Percentiles rank a stretch among this genome's conserved stretches.
Conservation (phyloP, 495 filamentous ascomycete species). For the Trichoderma reesei region DNA sequence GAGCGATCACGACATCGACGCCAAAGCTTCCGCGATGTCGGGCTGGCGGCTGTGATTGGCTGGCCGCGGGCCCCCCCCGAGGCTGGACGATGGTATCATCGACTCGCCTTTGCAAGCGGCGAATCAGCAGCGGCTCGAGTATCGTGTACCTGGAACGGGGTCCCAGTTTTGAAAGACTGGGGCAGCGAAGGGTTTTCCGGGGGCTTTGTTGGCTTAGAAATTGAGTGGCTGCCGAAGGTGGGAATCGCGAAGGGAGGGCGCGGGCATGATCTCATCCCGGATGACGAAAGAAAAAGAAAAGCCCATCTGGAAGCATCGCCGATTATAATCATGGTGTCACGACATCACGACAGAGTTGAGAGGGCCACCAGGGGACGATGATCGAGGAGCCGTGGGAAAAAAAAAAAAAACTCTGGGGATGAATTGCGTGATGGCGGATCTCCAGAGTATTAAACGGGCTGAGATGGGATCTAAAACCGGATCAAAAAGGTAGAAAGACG, state of each 20-base stretch:
- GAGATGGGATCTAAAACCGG: no score
- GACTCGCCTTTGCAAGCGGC: not conserved
- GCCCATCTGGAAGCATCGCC: not conserved
- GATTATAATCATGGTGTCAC: not conserved
- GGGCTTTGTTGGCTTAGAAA: constrained; percentile 8
- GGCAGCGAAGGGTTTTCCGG: not conserved
- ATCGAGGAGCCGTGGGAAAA: no score
- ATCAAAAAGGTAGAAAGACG: no score
- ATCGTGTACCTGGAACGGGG: not conserved
- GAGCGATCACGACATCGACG: constrained; percentile 28
- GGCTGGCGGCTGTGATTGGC: constrained; percentile 23
- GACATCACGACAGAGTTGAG: no score
- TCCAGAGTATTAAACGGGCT: no score
- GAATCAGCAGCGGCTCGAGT: not conserved
- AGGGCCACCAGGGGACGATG: no score
- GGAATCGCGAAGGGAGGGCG: not conserved
- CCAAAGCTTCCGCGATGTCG: constrained; percentile 22
- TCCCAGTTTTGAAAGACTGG: constrained; percentile 5
- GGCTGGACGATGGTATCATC: not conserved
- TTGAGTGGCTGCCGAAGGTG: constrained; percentile 3
- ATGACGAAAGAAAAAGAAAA: constrained; percentile 8
- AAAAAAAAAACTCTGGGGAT: not conserved
- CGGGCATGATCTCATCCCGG: constrained; percentile 4
- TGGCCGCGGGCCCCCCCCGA: not conserved
- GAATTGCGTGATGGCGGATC: not conserved